A percentile compares a stretch with the other conserved stretches of the same genome.
phyloP scores from a whole-genome alignment of 1,139 yeast genomes.

The Williopsis jadinii region DNA sequence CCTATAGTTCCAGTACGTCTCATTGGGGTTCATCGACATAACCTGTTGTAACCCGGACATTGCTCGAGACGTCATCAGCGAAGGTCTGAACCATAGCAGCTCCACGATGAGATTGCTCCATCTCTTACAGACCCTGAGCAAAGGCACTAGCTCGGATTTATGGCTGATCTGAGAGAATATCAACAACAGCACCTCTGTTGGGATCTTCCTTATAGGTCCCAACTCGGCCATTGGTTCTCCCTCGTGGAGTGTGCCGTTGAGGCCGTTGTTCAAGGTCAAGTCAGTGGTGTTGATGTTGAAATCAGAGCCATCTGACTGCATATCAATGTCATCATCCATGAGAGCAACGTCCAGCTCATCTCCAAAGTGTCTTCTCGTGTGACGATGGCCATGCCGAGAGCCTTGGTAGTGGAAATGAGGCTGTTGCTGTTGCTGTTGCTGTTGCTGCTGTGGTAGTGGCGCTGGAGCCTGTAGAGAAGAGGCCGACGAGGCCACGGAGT shows the following conservation, averaged over 20 bases:
- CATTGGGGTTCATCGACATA: constrained; percentile 41
- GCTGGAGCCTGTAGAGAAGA: constrained; percentile 10
- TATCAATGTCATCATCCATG: constrained; percentile 2
- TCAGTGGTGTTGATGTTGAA: constrained; percentile 4
- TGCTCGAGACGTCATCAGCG: constrained; percentile 50
- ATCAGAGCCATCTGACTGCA: constrained; percentile 12
- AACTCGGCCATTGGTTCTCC: constrained; percentile 6
- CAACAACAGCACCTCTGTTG: constrained; percentile 72
- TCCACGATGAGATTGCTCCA: constrained; percentile 82
- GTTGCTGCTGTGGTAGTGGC: neutral
- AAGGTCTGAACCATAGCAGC: constrained; percentile 85
- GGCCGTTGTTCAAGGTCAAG: neutral
- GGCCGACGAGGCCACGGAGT: constrained; percentile 16
- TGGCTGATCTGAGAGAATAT: constrained; percentile 63
- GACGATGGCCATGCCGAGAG: too few species aligned
- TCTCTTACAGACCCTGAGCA: constrained; percentile 70
- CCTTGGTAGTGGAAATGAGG: too few species aligned
- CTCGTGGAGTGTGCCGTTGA: constrained; percentile 5
- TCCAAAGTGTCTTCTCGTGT: too few species aligned
- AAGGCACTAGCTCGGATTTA: constrained; percentile 55
- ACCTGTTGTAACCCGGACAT: constrained; percentile 43
- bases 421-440: neutral
- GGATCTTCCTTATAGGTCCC: constrained; percentile 53
- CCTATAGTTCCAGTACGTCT: constrained; percentile 68
- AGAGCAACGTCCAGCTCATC: constrained; percentile 1